Conservation (phyloP, 2,329 filamentous ascomycete genomes). For the Sclerotinia nivalis region DNA sequence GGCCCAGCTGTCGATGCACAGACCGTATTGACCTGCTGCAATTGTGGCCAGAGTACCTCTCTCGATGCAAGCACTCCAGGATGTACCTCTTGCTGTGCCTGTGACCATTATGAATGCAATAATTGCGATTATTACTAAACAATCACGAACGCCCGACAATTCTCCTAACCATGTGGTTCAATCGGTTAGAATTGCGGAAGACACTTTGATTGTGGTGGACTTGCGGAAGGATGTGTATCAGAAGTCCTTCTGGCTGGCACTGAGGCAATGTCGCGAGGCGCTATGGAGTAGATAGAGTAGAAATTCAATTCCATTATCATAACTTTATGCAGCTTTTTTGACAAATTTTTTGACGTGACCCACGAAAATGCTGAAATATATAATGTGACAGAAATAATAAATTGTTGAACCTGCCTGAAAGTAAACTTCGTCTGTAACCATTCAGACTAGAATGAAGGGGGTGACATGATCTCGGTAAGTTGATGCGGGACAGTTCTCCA, state of each 20-base stretch:
- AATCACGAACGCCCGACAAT: neutral
- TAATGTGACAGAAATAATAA: neutral
- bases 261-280: neutral
- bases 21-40: conserved; percentile 17
- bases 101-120: conserved; percentile 23
- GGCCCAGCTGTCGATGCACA: neutral
- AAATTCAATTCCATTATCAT: neutral
- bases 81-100: conserved; percentile 1
- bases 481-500: neutral
- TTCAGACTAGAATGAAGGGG: neutral
- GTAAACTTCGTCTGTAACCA: neutral
- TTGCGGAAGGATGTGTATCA: neutral
- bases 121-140: conserved; percentile 17
- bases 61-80: neutral
- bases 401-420: neutral
- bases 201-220: neutral
- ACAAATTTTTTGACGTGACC: neutral
- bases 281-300: neutral
- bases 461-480: neutral
- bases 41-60: neutral
- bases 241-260: neutral
- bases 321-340: neutral
- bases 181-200: neutral
- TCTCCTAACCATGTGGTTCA: too few relatives aligned
- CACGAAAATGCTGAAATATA: neutral